Base-by-base conservation (phyloP, 2,329 filamentous ascomycete genomes). In the Diaporthe ampelina region DNA sequence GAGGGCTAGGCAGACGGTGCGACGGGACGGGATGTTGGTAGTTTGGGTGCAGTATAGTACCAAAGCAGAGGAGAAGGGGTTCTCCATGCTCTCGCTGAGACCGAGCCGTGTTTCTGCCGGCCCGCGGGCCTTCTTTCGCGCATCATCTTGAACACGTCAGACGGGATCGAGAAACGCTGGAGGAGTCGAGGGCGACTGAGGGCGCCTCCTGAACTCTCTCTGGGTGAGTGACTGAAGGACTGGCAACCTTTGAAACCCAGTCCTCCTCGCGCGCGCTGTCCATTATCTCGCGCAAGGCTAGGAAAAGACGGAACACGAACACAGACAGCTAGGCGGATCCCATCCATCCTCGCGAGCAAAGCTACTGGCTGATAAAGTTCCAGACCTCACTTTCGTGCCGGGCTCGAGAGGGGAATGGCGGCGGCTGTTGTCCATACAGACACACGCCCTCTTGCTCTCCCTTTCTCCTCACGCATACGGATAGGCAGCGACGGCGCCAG, bases 21-120 rank as follows among this genome's bases (percentile, higher is more conserved):
- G 58, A 45, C 24, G 58, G 45, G 45, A 67, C 61, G 61, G 63
- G 21, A 67, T 35, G 29, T 17, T 19, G 40, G 13, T 24, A 21
- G 19, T 17, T 3, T 11, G 21, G 21, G 11, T n/a, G 45, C 15
- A 19, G 8, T 21, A 29, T 32, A 48, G 45, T 29, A 17, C 17
- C 26, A 35, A 21, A 6, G 19, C 29, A 35, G 29, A n/a, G n/a
- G 40, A 43, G 40, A 29, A 26, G 63, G 43, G 19, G 45, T 1
- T 24, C n/a, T 52, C 63, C 61, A 67, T 67, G 61, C n/a, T 50
- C 32, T 37, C 48, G 63, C 45, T 68, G 63, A 68, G 63, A 68
- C 63, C 63, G 63, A 68, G 45, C 48, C 63, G 48, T 40, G 63
- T 68, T 68, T 68, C 63, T 54, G 45, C 37, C 45, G 45, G 61